A percentile compares a stretch with the other conserved stretches of the same genome.
Conservation (phyloP, 805 yeast genomes). For the Suhomyces kilbournensis region DNA sequence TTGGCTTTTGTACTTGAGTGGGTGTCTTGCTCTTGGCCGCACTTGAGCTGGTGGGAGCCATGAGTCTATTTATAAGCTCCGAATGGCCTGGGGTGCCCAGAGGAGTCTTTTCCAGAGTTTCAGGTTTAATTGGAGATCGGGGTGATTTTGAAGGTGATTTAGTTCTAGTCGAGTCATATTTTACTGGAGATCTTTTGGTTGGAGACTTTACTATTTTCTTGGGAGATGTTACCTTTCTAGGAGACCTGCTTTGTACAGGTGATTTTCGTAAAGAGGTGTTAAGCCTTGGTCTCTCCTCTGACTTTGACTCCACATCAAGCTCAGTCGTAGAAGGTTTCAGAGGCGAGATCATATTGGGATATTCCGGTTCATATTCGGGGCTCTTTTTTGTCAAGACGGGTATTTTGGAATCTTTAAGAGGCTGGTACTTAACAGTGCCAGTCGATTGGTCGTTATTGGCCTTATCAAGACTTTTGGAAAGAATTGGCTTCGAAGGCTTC, state of each 20-base stretch:
- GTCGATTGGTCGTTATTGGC: not conserved
- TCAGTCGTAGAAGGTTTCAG: not conserved
- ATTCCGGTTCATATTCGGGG: not conserved
- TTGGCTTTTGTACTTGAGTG: not conserved
- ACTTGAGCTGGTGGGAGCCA: slow-evolving; percentile 31
- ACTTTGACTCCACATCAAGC: not conserved
- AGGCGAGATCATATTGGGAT: not conserved
- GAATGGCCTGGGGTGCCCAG: not conserved
- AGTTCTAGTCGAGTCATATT: not conserved
- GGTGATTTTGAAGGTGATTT: not conserved
- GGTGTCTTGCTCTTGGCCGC: slow-evolving; percentile 22
- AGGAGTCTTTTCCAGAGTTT: not conserved
- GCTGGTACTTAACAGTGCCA: not conserved
- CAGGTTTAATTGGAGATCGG: not conserved
- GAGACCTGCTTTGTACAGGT: not conserved
- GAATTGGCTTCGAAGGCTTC: not conserved
- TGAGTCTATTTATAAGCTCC: slow-evolving; percentile 16
- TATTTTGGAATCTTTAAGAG: not conserved
- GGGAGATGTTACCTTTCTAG: slow-evolving; percentile 2
- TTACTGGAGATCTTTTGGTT: not conserved
- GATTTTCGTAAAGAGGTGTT: not conserved
- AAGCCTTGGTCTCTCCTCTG: not conserved
- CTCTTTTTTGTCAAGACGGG: not conserved
- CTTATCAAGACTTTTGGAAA: not conserved
- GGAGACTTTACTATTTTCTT: not conserved